Evolutionary conservation across 768 basidiomycete genomes (phyloP).

Genomic region (Lactarius hengduanensis): DNA sequence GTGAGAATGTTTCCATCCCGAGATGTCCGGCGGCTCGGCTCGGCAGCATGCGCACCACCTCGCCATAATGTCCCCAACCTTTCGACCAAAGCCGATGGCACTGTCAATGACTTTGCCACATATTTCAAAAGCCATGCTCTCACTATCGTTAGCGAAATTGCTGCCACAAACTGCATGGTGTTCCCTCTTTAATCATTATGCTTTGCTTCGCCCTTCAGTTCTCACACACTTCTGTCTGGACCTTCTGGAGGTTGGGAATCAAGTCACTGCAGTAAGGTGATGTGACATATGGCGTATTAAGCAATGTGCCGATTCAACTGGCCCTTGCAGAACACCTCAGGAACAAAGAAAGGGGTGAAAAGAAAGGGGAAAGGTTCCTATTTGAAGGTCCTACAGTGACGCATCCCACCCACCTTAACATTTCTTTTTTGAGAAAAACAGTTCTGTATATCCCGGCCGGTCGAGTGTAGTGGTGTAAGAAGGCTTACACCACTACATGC

Average conservation of each 20-base stretch:
- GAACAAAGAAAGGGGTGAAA: not conserved
- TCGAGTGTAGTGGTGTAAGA: no score
- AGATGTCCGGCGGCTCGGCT: not conserved
- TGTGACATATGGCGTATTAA: not conserved
- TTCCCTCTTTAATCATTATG: not conserved
- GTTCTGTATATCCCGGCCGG: no score
- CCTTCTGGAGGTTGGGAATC: not conserved
- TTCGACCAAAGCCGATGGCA: not conserved
- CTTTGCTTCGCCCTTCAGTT: not conserved
- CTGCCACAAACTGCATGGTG: not conserved
- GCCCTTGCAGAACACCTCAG: not conserved
- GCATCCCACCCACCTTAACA: not conserved
- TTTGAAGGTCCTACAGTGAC: not conserved
- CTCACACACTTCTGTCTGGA: not conserved
- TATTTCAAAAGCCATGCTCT: not conserved
- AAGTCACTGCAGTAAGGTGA: not conserved
- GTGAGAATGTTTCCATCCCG: not conserved
- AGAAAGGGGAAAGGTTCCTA: not conserved
- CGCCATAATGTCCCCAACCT: not conserved
- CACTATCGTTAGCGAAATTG: not conserved
- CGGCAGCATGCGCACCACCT: not conserved
- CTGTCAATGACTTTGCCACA: not conserved
- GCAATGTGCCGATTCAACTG: not conserved
- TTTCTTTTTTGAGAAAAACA: not conserved
- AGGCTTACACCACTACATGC: no score